Evolutionary conservation across 371 early-diverging fungal species (phyloP), one percentile per base, ranked within the genome.

Genomic region (Dinochytrium kinnereticum): DNA sequence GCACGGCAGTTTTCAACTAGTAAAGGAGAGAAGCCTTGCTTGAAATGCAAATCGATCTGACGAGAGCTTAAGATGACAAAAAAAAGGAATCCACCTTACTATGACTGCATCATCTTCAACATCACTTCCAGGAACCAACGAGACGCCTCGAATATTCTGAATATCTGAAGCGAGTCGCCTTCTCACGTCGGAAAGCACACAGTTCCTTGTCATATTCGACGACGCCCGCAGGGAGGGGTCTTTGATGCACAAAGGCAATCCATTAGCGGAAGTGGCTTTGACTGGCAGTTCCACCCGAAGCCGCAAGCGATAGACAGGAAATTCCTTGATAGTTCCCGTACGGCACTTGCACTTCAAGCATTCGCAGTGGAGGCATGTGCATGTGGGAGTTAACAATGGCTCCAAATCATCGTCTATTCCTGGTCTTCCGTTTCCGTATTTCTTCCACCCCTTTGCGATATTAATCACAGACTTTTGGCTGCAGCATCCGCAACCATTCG

Each of bases 201-300:
- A 72, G 2, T 30, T 38, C 40, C 72, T 38, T 2, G 36, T 50
- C 13, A 51, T 13, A 64, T 69, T 37, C 37, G 61, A 72, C 7
- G 61, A 10, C 2, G 40, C 17, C 26, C 64, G 31, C 2, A 37
- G 34, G 1, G 34, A 2, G 13, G 49, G 44, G 55, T 72, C 72
- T 36, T 15, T 44, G 37, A 72, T 36, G 37, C 64, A 72, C 30
- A 1, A 19, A 37, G 72, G 72, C 49, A 72, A n/a, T 59, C 2
- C 15, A 24, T 26, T 39, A 3, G 66, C n/a, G n/a, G 37, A 3
- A 37, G 49, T 26, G 39, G 59, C 26, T 21, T 33, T 59, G 3
- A 34, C 26, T n/a, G 70, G 70, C 13, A 70, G 59, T 26, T 51
- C 70, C 40, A 70, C 59, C 3, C 70, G 37, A n/a, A 70, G n/a